Base-by-base conservation (phyloP, 768 basidiomycete genomes). In the Dictyophora rubrovolvata region DNA sequence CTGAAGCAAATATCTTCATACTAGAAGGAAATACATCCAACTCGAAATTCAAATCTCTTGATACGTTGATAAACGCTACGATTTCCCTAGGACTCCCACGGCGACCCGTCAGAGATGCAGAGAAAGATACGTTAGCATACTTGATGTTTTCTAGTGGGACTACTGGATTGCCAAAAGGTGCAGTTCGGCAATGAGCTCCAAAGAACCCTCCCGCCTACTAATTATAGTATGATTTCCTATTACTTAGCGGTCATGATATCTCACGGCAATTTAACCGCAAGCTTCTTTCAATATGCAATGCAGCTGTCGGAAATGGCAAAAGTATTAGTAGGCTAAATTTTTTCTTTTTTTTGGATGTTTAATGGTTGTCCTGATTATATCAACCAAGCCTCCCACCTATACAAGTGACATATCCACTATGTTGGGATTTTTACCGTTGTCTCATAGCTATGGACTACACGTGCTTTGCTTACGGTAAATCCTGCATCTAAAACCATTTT, bases 81-180 rank as follows among this genome's bases (percentile, higher is more conserved):
- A 70, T 69, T 47, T 62, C 60, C 10, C 73, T 71, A 21, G 69
- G 71, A 0, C 63, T 78, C 1, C 74, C 79, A 8, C 66, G 73
- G 1, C 64, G 79, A 1, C 71, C 72, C 0, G 69, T 81, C 35
- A 75, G 73, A 47, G 71, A 74, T 0, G 85, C 79, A 0, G 70
- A 63, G 17, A 73, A 71, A 34, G 71, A 83, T 60, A 85, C 83
- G 0, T 69, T 87, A 1, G 87, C 84, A 0, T 87, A 89, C 66
- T 72, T 89, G 2, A 73, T 85, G 0, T 87, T 87, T 65, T 89
- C 87, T 0, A 89, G 87, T 64, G 87, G 87, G 21, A 89, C 88
- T 0, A 88, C 78, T 61, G 87, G 88, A 0, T 71, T 83, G 3
- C 86, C 87, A 0, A 89, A 89, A 79, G 86, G 86, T 82, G 23